Evolutionary conservation across 192 early-diverging fungal genomes (phyloP), one percentile per base, ranked within the genome.

Genomic region (Backusella luteola): DNA sequence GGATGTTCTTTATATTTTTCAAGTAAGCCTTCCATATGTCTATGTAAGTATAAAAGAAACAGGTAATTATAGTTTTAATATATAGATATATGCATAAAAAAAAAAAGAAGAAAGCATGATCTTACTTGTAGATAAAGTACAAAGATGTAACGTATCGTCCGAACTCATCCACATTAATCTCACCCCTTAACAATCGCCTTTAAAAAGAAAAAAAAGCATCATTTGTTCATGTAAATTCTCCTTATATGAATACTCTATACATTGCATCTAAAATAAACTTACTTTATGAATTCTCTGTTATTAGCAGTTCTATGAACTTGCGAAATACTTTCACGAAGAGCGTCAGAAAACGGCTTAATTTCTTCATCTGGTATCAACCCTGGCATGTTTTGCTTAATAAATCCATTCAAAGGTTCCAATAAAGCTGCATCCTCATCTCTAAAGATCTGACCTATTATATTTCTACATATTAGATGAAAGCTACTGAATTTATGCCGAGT

Each of bases 241-340:
- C 0, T 44, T 44, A 67, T 17, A 44, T 39, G 38, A 39, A 42
- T 23, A 46, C 9, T 35, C 19, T n/a, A 34, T 41, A 36, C 14
- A 23, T 23, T 14, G 8, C 17, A 42, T 46, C 2, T 39, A 19
- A 23, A 7, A 42, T 15, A 63, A 35, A 74, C 80, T 34, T 85
- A 87, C 82, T 81, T 81, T 66, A 86, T 78, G 69, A 90, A 88
- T 34, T 83, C 84, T n/a, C 81, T 83, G 49, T 80, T 81, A 36
- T 87, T 87, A 41, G 89, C 89, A 39, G 79, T 73, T 34, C 77
- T 76, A 70, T 90, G 89, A 32, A 87, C 78, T 38, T 68, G 73
- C 66, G 85, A 85, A 56, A 87, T 90, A 39, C 85, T 80, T 79
- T 89, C 83, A 53, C 81, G 82, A 68, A 90, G 81, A 67, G 81